Percentiles rank a stretch among this genome's conserved stretches.
These are phyloP conservation scores for Angophora floribunda DNA, from an alignment of 345 rosid species.

Conservation along the genomic window DNA sequence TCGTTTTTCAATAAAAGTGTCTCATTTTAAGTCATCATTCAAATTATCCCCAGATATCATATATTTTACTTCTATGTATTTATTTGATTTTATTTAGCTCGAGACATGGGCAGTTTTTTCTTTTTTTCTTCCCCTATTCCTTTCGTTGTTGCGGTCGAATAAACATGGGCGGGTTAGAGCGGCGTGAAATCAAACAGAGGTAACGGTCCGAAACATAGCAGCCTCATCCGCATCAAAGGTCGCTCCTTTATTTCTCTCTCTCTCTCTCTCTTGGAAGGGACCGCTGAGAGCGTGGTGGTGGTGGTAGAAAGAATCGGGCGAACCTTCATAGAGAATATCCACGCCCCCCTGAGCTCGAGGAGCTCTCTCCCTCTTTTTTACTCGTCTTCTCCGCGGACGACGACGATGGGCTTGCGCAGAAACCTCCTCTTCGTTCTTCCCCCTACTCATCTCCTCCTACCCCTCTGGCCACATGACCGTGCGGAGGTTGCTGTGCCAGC, in stretches of 20 bases:
- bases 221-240: neutral
- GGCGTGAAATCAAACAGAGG: neutral
- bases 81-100: neutral
- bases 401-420: neutral
- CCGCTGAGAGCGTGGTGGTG: too few relatives aligned
- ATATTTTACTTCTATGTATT: too few relatives aligned
- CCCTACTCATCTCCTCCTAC: neutral
- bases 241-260: neutral
- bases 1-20: neutral
- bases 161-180: neutral
- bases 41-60: neutral
- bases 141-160: neutral
- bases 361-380: neutral
- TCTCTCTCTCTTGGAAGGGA: neutral
- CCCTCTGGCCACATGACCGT: neutral
- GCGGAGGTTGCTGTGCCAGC: neutral
- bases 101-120: neutral
- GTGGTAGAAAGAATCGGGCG: neutral
- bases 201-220: neutral
- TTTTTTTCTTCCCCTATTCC: too few relatives aligned
- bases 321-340: neutral
- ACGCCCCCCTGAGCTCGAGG: too few relatives aligned
- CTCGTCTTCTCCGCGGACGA: neutral
- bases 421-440: neutral
- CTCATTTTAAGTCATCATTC: rapidly evolving